Evolutionary conservation across 2,329 filamentous ascomycete genomes (phyloP).

Genomic region (Allantophomopsis cytisporea): DNA sequence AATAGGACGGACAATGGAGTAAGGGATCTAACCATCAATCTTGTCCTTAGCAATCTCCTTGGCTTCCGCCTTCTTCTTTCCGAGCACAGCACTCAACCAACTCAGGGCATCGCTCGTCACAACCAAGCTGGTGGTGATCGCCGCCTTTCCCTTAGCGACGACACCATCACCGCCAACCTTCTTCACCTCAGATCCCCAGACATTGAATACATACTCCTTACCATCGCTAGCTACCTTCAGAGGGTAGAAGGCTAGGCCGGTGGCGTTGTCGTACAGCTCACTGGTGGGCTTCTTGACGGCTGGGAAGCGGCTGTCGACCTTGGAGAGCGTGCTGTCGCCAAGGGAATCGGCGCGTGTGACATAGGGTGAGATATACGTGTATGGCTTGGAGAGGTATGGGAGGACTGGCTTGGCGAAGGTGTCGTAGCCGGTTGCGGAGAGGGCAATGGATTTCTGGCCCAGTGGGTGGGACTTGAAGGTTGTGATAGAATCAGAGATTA

Average conservation of each 20-base stretch:
- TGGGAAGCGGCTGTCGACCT: slow-evolving; percentile 59
- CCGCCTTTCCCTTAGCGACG: slow-evolving; percentile 56
- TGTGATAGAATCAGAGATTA: slow-evolving; percentile 65
- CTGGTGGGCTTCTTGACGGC: slow-evolving; percentile 62
- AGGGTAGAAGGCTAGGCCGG: slow-evolving; percentile 47
- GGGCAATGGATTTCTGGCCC: slow-evolving; percentile 68
- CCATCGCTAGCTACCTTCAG: slow-evolving; percentile 46
- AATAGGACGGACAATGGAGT: no score
- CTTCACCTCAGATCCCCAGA: slow-evolving; percentile 46
- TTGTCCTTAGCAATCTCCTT: slow-evolving; percentile 1
- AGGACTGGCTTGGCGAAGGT: slow-evolving; percentile 66
- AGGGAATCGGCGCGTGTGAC: slow-evolving; percentile 68
- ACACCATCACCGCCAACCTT: slow-evolving; percentile 50
- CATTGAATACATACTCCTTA: slow-evolving; percentile 43
- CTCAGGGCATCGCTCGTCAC: slow-evolving; percentile 50
- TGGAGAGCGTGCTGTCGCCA: slow-evolving; percentile 56
- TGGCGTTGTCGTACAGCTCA: slow-evolving; percentile 53
- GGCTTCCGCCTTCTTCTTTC: slow-evolving; percentile 44
- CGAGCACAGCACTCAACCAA: slow-evolving; percentile 45
- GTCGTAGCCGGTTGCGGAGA: slow-evolving; percentile 63
- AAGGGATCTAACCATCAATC: not conserved
- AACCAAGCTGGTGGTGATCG: slow-evolving; percentile 52
- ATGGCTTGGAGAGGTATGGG: slow-evolving; percentile 67
- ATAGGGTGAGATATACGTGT: slow-evolving; percentile 74
- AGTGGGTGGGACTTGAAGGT: slow-evolving; percentile 72